phyloP scores from a whole-genome alignment of 768 basidiomycete genomes.

The Lenzites betulinus region DNA sequence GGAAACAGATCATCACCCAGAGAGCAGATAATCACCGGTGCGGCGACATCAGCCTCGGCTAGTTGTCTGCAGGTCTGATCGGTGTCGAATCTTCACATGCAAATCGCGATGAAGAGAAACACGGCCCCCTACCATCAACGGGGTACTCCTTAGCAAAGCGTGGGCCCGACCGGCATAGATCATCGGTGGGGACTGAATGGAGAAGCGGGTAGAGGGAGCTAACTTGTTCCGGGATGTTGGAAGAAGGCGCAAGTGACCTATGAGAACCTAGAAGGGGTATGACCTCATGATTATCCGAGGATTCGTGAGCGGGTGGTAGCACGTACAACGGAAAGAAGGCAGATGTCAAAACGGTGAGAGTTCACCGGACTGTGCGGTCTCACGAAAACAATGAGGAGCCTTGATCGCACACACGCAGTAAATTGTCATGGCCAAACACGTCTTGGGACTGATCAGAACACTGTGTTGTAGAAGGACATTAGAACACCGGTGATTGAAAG shows the following conservation, averaged over 20 bases:
- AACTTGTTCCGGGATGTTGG: slow-evolving; percentile 1
- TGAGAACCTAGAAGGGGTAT: neutral
- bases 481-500: too few species aligned
- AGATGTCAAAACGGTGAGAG: neutral
- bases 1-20: too few species aligned
- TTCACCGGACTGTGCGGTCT: neutral
- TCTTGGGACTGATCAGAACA: neutral
- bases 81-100: too few species aligned
- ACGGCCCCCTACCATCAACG: neutral
- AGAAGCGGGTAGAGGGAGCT: slow-evolving; percentile 1
- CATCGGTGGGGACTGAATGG: slow-evolving; percentile 1
- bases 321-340: slow-evolving; percentile 1
- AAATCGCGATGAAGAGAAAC: neutral
- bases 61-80: too few species aligned
- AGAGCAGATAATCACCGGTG: too few species aligned
- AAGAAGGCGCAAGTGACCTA: neutral
- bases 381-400: neutral
- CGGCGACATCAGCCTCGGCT: too few species aligned
- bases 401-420: neutral
- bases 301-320: neutral
- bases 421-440: neutral
- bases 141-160: neutral
- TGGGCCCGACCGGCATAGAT: neutral
- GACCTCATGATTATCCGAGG: slow-evolving; percentile 23
- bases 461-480: too few species aligned